Conservation (phyloP, 331 rosid genomes). For the Cydonia oblonga region DNA sequence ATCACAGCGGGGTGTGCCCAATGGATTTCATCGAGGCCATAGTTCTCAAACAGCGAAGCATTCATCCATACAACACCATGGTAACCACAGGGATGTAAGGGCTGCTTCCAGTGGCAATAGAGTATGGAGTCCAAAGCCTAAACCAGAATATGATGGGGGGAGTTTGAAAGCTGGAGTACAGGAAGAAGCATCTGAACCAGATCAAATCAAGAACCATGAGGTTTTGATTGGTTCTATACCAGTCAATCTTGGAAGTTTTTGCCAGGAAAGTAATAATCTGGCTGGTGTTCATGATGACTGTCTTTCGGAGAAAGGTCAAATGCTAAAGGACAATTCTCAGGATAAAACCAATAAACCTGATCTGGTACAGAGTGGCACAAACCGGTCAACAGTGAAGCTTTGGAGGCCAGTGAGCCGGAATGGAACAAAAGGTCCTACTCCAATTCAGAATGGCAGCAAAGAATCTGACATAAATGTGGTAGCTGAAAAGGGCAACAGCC, state of each 20-base stretch:
- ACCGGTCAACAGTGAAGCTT: conserved; percentile 26
- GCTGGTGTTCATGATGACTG: conserved; percentile 25
- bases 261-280: conserved; percentile 27
- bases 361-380: conserved; percentile 22
- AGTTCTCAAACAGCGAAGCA: conserved; percentile 35
- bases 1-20: conserved; percentile 23
- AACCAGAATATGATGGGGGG: conserved; percentile 35
- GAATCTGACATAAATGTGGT: conserved; percentile 28
- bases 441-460: conserved; percentile 27
- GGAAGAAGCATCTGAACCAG: conserved; percentile 25
- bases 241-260: conserved; percentile 46
- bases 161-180: conserved; percentile 25
- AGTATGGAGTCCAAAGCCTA: conserved; percentile 57
- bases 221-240: conserved; percentile 76
- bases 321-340: conserved; percentile 28
- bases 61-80: conserved; percentile 33
- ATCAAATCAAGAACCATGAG: conserved; percentile 35
- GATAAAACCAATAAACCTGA: conserved; percentile 42
- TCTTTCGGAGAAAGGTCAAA: conserved; percentile 21
- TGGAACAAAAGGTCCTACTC: conserved; percentile 22
- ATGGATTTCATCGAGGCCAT: conserved; percentile 24
- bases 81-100: conserved; percentile 29
- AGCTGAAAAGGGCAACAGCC: conserved; percentile 23
- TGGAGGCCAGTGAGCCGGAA: conserved; percentile 49
- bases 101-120: conserved; percentile 26